Evolutionary conservation across 2,329 filamentous ascomycete species (phyloP), one percentile per base, ranked within the genome.

Genomic region (Lecanicillium sp.): DNA sequence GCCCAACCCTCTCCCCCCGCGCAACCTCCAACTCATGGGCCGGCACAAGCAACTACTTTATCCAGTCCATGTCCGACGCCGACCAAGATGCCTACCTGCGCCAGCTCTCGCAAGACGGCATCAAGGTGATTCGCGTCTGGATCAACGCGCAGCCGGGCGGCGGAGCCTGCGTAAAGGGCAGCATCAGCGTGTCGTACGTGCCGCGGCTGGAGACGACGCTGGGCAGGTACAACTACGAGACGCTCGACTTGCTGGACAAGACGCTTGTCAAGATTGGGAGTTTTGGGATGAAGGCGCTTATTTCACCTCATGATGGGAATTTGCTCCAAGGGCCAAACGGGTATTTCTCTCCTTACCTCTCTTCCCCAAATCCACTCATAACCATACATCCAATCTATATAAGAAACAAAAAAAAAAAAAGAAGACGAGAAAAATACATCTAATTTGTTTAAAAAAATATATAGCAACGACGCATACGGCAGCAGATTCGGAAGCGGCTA

Each of bases 1-100:
- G 28, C 30, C 17, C 36, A 9, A 17, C 36, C 9, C 38, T 43
- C 41, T 4, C 18, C 34, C 4, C 17, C 25, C 19, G 41, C 22
- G 8, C 14, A 29, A 3, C 34, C 30, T 36, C 40, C 33, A 29
- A 33, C 14, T 43, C 43, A 22, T 38, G 45, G 45, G 38, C 43
- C 20, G 45, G 46, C 20, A 44, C 46, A 12, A 48, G 45, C 45
- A 31, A 44, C 35, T 48, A 47, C 38, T 48, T 43, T 17, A 29
- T 47, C 4, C 45, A 45, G 29, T 45, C 41, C 9, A 38, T 48
- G n/a, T 43, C 45, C 5, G 39, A 45, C 11, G 37, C 33, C 2
- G 45, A 44, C 28, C 46, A 48, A 30, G 39, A 45, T 3, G 29
- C 42, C 18, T 48, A 48, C 27, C 40, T 48, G 30, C 13, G 41